A percentile compares a stretch with the other conserved stretches of the same genome.
Evolutionary conservation across 225 moss, liverwort and hornwort genomes (phyloP).

Genomic region (Takakia lepidozioides): DNA sequence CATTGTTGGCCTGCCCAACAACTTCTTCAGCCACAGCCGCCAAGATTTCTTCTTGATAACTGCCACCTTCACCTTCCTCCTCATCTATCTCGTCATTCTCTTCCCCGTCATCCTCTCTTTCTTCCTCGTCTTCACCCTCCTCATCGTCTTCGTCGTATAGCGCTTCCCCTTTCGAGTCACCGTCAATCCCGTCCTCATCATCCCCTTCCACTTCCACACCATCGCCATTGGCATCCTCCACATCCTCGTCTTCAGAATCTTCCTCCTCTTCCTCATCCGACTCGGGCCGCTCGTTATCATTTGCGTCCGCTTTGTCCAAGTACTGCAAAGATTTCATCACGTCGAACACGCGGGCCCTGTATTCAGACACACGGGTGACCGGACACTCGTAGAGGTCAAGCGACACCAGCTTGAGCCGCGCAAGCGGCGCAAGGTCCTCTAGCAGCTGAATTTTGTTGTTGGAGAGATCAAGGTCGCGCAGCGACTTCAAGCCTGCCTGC

Average conservation of each 20-base stretch:
- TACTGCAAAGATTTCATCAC: constrained; percentile 80
- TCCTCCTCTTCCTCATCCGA: constrained; percentile 67
- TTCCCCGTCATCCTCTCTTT: constrained; percentile 25
- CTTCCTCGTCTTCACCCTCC: constrained; percentile 59
- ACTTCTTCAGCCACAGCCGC: constrained; percentile 20
- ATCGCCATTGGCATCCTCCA: constrained; percentile 58
- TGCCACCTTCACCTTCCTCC: constrained; percentile 66
- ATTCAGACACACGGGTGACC: constrained; percentile 58
- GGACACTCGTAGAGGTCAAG: constrained; percentile 79
- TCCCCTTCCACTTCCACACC: constrained; percentile 52
- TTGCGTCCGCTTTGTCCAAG: constrained; percentile 64
- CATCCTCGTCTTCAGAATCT: constrained; percentile 50
- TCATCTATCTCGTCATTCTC: constrained; percentile 41
- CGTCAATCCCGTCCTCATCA: constrained; percentile 47
- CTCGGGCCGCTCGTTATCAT: constrained; percentile 73
- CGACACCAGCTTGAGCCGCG: constrained; percentile 54
- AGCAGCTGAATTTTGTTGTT: constrained; percentile 80
- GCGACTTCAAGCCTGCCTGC: constrained; percentile 55
- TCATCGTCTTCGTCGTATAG: constrained; percentile 54
- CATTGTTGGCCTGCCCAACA: constrained; percentile 28
- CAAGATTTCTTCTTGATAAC: constrained; percentile 64
- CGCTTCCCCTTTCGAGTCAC: constrained; percentile 43
- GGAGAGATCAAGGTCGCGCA: constrained; percentile 68
- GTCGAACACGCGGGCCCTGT: constrained; percentile 57
- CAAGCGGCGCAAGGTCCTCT: constrained; percentile 64